These are phyloP conservation scores for Brassica hybrid DNA, from an alignment of 441 rosid genomes.

Conservation along the genomic window DNA sequence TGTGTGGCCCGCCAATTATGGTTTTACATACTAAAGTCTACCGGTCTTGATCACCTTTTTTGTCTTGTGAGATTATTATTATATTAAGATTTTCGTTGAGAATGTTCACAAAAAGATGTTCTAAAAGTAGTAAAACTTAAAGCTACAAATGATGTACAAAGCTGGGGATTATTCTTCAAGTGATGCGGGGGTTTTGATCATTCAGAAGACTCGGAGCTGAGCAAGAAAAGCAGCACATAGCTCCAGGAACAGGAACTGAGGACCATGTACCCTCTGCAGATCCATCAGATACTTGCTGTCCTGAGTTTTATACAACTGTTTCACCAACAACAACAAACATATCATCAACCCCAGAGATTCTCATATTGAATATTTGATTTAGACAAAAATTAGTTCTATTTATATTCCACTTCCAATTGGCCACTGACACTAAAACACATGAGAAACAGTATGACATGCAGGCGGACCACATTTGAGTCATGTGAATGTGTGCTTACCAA, in stretches of 20 bases:
- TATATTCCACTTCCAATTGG: no score
- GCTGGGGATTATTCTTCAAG: not conserved
- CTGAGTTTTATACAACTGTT: no score
- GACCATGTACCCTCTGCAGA: conserved; percentile 92
- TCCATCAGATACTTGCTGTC: conserved; percentile 64
- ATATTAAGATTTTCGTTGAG: not conserved
- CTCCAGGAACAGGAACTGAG: conserved; percentile 91
- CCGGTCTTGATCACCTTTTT: not conserved
- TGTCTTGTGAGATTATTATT: not conserved
- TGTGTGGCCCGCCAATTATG: not conserved
- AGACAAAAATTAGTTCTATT: not conserved
- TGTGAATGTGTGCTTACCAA: no score
- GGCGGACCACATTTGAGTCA: no score
- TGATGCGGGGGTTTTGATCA: not conserved
- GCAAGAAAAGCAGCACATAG: conserved; percentile 98
- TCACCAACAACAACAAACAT: no score
- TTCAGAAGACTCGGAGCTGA: conserved; percentile 84
- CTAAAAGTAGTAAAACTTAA: no score
- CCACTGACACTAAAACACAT: no score
- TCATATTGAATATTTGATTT: not conserved
- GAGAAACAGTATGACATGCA: no score
- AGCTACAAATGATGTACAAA: not conserved
- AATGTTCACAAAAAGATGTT: no score
- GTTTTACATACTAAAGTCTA: not conserved
- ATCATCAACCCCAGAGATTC: no score